These are phyloP conservation scores for Phylloporus arenicola DNA, from an alignment of 768 basidiomycete species.

Conservation along the genomic window DNA sequence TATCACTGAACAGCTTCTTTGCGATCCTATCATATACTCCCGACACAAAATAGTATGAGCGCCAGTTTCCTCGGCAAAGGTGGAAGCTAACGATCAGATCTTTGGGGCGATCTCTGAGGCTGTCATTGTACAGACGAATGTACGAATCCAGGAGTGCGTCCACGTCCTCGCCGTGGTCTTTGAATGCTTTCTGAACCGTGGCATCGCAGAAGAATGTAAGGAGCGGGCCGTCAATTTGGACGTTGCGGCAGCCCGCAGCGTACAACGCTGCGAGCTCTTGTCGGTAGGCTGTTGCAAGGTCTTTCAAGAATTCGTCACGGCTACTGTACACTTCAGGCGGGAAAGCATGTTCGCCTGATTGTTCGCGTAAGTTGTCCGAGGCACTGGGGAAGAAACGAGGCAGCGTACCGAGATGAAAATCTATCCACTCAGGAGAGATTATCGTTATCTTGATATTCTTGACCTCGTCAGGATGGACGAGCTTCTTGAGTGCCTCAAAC, in stretches of 20 bases:
- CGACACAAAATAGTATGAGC: constrained; percentile 36
- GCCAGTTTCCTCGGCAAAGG: constrained; percentile 37
- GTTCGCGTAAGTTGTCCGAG: not conserved
- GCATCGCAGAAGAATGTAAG: constrained; percentile 65
- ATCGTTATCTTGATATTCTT: constrained; percentile 65
- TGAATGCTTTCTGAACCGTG: constrained; percentile 50
- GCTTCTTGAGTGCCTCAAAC: constrained; percentile 53
- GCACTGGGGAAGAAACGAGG: not conserved
- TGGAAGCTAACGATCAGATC: constrained; percentile 41
- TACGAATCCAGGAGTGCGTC: constrained; percentile 61
- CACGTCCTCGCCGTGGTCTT: constrained; percentile 53
- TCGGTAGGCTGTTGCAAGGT: constrained; percentile 28
- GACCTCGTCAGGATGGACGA: constrained; percentile 58
- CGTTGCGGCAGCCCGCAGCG: constrained; percentile 23
- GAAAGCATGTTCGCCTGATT: constrained; percentile 21
- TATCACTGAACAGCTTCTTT: constrained; percentile 39
- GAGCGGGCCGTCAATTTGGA: constrained; percentile 45
- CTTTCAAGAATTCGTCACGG: constrained; percentile 42
- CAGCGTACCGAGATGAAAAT: constrained; percentile 54
- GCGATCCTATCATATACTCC: constrained; percentile 44
- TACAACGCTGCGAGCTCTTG: not conserved
- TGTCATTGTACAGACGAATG: constrained; percentile 37
- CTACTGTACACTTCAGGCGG: constrained; percentile 14
- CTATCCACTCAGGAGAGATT: constrained; percentile 69
- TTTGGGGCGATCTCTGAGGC: constrained; percentile 32